Evolutionary conservation across 225 moss, liverwort and hornwort species (phyloP).

Genomic region (Marchantia polymorpha): DNA sequence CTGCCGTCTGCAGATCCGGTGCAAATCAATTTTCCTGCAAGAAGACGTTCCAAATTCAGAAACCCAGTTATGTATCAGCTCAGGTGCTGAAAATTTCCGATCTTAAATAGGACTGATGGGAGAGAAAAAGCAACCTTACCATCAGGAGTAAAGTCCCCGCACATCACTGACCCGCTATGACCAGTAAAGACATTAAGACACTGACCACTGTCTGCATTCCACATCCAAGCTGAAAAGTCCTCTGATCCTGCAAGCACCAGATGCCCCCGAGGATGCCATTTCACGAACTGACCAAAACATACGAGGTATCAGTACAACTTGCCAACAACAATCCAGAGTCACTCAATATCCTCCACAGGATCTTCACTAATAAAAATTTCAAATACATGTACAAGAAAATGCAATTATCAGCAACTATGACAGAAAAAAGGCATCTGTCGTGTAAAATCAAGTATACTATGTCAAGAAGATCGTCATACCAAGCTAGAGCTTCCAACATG

Average conservation of each 20-base stretch:
- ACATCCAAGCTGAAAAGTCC: slow-evolving; percentile 91
- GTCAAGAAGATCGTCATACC: neutral
- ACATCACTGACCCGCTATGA: slow-evolving; percentile 75
- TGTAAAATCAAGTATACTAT: neutral
- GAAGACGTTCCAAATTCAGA: neutral
- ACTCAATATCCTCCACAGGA: neutral
- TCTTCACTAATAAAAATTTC: neutral
- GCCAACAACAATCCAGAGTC: neutral
- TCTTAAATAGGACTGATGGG: neutral
- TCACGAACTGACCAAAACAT: slow-evolving; percentile 62
- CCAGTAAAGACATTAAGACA: slow-evolving; percentile 89
- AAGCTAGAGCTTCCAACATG: neutral
- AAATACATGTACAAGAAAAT: neutral
- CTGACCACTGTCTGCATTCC: slow-evolving; percentile 81
- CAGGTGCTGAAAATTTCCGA: neutral
- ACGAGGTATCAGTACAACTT: neutral
- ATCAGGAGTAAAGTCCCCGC: slow-evolving; percentile 93
- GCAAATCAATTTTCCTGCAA: slow-evolving; percentile 71
- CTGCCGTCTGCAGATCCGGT: slow-evolving; percentile 78
- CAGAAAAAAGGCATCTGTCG: neutral
- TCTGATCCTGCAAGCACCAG: slow-evolving; percentile 87
- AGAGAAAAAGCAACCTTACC: slow-evolving; percentile 37
- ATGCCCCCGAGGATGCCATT: slow-evolving; percentile 97
- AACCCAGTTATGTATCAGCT: neutral
- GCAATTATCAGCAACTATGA: neutral